Evolutionary conservation across 208 protist species (phyloP), one percentile per base, ranked within the genome.

Genomic region (Trypanosoma cruzi): DNA sequence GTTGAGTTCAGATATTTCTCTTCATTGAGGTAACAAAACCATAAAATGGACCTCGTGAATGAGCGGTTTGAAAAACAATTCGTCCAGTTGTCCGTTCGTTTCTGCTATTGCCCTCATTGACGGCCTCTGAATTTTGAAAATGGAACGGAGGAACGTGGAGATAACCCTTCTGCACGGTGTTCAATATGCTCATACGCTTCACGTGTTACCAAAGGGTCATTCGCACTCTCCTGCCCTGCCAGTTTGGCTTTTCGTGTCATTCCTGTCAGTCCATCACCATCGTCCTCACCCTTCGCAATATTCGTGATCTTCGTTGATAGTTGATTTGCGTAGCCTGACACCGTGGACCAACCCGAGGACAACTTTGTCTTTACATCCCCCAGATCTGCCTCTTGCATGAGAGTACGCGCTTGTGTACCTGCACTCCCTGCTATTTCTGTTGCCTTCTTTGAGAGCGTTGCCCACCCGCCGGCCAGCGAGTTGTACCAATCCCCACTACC

Each of bases 391-490:
- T 79, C 72, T 60, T 84, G 63, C 6, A 94, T 54, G 18, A 76
- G 57, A 20, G 65, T 68, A 20, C 59, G 64, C 24, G 85, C 81
- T 53, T 84, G 75, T 0, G 81, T 68, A n/a, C 48, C 52, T 0
- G 92, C 92, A 11, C 75, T 72, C 31, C 85, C 80, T 6, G 89
- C 86, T 20, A 96, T 29, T 61, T 83, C 84, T 10, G 75, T 73
- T 34, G 89, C 85, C 56, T 85, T 85, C 56, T 90, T 79, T 20
- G 89, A 80, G 26, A 97, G 69, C 7, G 77, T 50, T 24, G 46
- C 79, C 82, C 78, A 95, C 26, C 92, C 87, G 22, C 70, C 77
- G 11, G 75, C 79, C 16, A 94, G 53, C 6, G 76, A 64, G 4
- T 73, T 75, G 59, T 86, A 82, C 89, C 91, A 96, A 29, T 88